Evolutionary conservation across 805 yeast genomes (phyloP).

Genomic region (Candida taoyuanica): DNA sequence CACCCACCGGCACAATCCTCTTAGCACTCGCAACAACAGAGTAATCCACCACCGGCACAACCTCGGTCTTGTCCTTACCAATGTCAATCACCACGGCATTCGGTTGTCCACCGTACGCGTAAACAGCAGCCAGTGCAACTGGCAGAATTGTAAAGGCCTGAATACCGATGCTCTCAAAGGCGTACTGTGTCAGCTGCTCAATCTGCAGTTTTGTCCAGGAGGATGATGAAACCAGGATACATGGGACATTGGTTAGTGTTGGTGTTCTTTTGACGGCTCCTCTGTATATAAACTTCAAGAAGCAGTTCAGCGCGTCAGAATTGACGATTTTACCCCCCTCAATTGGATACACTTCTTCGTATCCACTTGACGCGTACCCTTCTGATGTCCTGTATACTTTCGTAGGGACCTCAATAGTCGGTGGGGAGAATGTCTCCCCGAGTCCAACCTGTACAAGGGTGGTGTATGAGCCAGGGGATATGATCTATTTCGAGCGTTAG

Average conservation of each 20-base stretch:
- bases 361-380: conserved; percentile 28
- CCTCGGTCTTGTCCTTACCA: conserved; percentile 70
- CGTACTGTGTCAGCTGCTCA: conserved; percentile 69
- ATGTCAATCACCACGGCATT: conserved; percentile 76
- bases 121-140: conserved; percentile 60
- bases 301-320: conserved; percentile 64
- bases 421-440: conserved; percentile 67
- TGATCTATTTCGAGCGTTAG: conserved; percentile 36
- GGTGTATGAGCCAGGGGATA: conserved; percentile 73
- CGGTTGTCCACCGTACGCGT: conserved; percentile 63
- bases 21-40: conserved; percentile 55
- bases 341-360: conserved; percentile 55
- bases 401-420: conserved; percentile 74
- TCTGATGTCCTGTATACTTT: conserved; percentile 51
- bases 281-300: conserved; percentile 42
- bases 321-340: conserved; percentile 59
- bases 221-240: conserved; percentile 60
- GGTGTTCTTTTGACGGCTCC: conserved; percentile 36
- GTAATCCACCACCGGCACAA: conserved; percentile 76
- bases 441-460: conserved; percentile 81
- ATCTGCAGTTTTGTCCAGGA: conserved; percentile 65
- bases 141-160: conserved; percentile 72
- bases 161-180: conserved; percentile 67
- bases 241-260: conserved; percentile 50
- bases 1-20: conserved; percentile 52